Base-by-base conservation (phyloP, 352 stramenopile species). In the Globisporangium nodosum region DNA sequence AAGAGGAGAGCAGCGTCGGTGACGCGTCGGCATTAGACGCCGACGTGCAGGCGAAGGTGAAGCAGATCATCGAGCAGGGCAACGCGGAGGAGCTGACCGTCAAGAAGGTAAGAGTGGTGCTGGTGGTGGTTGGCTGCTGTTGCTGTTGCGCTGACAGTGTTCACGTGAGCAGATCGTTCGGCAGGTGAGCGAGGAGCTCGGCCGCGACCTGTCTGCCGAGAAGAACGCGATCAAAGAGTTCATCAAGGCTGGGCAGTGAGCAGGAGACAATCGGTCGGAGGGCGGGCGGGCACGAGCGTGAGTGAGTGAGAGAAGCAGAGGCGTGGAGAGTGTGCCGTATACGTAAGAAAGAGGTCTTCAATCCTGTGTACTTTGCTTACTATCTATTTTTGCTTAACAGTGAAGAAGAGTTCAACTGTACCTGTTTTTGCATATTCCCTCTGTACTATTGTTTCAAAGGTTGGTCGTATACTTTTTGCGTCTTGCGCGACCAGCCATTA, bases 221-320 rank as follows among this genome's bases (percentile, higher is more conserved):
- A 92, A 92, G 72, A 76, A 81, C 30, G 79, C 78, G 48, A 92
- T 92, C 73, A 91, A 91, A 70, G 75, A 87, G 53, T 91, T 87
- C 60, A 86, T 91, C 57, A 85, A 71, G 57, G 61, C 69, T 46
- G 53, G 61, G 18, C 60, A 74, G 31, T 61, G 51, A 56, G 50
- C 18, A 15, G 47, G 27, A 56, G 18, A 5, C 5, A 42, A 18
- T 43, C 13, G 11, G 35, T 13, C 35, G 31, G 65, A 58, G 31
- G 24, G 18, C 20, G 15, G 12, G 42, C 6, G n/a, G 6, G 42
- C 21, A 48, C 42, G 42, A 48, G 42, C 18, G n/a, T 4, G 39
- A 15, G 42, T 24, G 42, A 20, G 42, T 27, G 27, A 4, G 49
- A 54, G 49, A 27, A 39, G 33, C 33, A 37, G 33, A 27, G 24